Conservation (phyloP, 169 alveolate species). For the Cryptosporidium parvum region DNA sequence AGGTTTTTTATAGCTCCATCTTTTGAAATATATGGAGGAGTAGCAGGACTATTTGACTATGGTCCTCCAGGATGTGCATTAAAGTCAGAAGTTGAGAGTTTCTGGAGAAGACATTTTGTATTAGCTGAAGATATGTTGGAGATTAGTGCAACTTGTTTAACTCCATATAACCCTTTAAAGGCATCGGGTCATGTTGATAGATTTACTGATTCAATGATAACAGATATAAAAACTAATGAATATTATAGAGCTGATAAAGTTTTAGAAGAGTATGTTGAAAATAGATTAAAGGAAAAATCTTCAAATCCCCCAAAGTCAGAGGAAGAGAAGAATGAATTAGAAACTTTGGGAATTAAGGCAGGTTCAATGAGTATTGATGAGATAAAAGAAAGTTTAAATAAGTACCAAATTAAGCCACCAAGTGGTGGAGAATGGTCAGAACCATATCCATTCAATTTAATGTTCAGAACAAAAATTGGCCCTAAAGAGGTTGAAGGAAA, state of each 20-base stretch:
- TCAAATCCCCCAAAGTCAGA: conserved; percentile 63
- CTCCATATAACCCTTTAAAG: conserved; percentile 94
- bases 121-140: conserved; percentile 97
- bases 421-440: conserved; percentile 93
- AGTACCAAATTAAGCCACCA: conserved; percentile 89
- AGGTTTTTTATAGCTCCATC: conserved; percentile 93
- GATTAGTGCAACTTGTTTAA: conserved; percentile 89
- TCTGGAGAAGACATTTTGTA: conserved; percentile 97
- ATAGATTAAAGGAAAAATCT: conserved; percentile 50
- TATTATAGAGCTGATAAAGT: conserved; percentile 91
- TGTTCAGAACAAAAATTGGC: conserved; percentile 96
- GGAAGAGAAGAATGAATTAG: conserved; percentile 84
- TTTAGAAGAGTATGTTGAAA: conserved; percentile 79
- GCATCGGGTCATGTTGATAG: conserved; percentile 97
- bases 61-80: conserved; percentile 98
- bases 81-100: conserved; percentile 92
- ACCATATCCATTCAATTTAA: conserved; percentile 95
- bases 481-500: conserved; percentile 84
- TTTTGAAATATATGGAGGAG: conserved; percentile 96
- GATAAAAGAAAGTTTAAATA: conserved; percentile 85
- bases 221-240: conserved; percentile 89
- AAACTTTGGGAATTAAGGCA: conserved; percentile 81
- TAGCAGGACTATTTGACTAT: conserved; percentile 96
- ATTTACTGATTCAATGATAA: conserved; percentile 97
- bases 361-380: conserved; percentile 89